A percentile compares a stretch with the other conserved stretches of the same genome.
Evolutionary conservation across 192 early-diverging fungal genomes (phyloP).

Genomic region (Coemansia sp.): DNA sequence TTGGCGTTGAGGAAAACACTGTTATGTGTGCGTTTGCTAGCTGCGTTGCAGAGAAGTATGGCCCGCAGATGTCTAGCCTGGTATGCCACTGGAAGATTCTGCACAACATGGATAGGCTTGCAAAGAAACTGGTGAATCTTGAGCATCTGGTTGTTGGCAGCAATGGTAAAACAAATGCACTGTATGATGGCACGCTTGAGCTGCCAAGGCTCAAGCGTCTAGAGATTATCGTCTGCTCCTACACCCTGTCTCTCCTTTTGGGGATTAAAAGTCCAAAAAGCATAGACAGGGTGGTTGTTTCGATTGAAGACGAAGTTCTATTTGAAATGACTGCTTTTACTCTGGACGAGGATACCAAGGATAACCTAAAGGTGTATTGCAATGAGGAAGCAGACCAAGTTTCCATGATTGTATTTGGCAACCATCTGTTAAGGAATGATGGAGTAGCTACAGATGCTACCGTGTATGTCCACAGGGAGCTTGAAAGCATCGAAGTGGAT

Average conservation of each 20-base stretch:
- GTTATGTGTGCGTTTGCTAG: background rate
- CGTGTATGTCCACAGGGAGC: constrained; percentile 1
- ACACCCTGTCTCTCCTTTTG: background rate
- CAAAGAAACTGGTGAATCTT: background rate
- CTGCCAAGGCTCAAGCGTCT: background rate
- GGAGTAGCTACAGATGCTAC: background rate
- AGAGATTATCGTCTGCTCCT: background rate
- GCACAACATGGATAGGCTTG: background rate
- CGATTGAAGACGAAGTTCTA: background rate
- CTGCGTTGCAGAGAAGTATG: background rate
- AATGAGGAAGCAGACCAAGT: background rate
- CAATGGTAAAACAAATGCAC: background rate
- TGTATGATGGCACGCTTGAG: background rate
- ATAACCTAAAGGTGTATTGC: background rate
- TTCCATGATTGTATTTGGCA: background rate
- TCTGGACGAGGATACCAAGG: background rate
- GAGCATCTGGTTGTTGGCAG: background rate
- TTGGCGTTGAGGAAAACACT: background rate
- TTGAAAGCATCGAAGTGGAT: background rate
- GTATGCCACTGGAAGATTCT: constrained; percentile 1
- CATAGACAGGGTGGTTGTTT: background rate
- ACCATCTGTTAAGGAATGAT: background rate
- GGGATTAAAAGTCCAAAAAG: background rate
- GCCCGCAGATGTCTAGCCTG: background rate
- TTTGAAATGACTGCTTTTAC: constrained; percentile 1